A percentile compares a stretch with the other conserved stretches of the same genome.
Evolutionary conservation across 768 basidiomycete genomes (phyloP).

Genomic region (Heimioporus sp.): DNA sequence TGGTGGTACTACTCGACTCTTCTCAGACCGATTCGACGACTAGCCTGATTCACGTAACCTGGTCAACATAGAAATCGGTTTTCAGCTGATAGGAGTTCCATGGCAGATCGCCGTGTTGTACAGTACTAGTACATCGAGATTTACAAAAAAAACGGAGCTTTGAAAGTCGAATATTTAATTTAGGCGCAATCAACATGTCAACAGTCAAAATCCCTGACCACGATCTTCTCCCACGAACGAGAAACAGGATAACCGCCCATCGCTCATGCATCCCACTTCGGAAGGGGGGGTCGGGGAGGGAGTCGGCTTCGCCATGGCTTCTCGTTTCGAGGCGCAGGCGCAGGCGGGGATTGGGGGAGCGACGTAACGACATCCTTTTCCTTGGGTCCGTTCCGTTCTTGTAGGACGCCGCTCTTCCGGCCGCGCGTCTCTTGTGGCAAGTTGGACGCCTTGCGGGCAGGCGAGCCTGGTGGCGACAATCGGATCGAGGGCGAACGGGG

Average conservation of each 20-base stretch:
- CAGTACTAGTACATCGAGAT: no score
- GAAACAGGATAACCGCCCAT: background rate
- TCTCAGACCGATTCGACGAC: no score
- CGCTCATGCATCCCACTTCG: constrained; percentile 27
- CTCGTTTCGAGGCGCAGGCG: constrained; percentile 3
- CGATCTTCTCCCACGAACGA: background rate
- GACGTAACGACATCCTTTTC: background rate
- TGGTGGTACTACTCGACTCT: no score
- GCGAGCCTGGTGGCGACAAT: constrained; percentile 18
- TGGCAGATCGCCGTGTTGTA: no score
- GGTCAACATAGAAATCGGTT: no score
- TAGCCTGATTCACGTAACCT: no score
- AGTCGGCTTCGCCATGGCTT: constrained; percentile 25
- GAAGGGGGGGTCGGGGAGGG: constrained; percentile 30
- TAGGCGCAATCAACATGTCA: background rate
- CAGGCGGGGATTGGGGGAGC: background rate
- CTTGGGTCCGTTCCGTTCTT: background rate
- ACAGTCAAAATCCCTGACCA: background rate
- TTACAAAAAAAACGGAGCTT: no score
- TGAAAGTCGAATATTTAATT: background rate
- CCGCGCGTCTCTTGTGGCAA: constrained; percentile 1
- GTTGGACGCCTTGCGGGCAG: background rate
- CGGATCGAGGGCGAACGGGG: constrained; percentile 18
- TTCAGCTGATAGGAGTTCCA: no score
- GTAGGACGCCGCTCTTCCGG: background rate